These are phyloP conservation scores for Themeda triandra DNA, from an alignment of 176 grass and related monocot genomes.

Conservation along the genomic window DNA sequence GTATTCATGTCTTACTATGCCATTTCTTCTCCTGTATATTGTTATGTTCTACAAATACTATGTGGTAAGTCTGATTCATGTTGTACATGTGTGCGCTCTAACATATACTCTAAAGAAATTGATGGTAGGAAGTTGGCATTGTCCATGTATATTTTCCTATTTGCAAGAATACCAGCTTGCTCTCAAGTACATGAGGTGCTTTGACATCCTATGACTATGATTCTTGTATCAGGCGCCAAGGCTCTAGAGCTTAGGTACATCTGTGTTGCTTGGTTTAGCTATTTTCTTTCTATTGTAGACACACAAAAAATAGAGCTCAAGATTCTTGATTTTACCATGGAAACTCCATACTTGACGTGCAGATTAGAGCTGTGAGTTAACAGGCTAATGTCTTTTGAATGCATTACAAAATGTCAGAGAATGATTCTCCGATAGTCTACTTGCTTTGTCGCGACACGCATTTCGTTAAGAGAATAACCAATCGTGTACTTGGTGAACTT, in stretches of 20 bases:
- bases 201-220: background rate
- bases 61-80: conserved; percentile 15
- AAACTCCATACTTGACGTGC: background rate
- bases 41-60: background rate
- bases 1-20: conserved; percentile 3
- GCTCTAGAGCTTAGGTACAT: background rate
- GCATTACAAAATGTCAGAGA: background rate
- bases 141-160: background rate
- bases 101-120: background rate
- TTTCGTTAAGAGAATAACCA: background rate
- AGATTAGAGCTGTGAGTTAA: background rate
- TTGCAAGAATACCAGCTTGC: background rate
- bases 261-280: background rate
- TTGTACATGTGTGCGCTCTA: background rate
- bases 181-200: background rate
- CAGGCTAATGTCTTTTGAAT: background rate
- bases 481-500: background rate
- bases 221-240: background rate
- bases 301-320: background rate
- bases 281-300: background rate
- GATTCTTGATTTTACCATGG: background rate
- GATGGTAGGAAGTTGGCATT: background rate
- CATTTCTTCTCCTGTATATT: conserved; percentile 1
- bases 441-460: background rate
- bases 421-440: background rate